phyloP scores from a whole-genome alignment of 345 rosid genomes.

The Pistacia atlantica region DNA sequence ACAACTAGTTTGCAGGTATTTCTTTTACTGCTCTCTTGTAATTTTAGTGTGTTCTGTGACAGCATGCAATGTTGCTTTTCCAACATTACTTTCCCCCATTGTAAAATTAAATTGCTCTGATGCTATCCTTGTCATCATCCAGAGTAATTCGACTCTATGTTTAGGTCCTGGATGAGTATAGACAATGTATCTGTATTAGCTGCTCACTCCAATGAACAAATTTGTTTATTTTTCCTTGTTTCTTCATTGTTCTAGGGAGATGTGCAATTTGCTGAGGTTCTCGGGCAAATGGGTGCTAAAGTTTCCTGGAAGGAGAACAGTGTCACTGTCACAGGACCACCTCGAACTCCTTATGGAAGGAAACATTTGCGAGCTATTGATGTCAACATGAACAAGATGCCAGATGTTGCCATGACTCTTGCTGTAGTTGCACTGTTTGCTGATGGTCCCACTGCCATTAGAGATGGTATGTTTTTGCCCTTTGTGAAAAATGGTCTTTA shows the following conservation, averaged over 20 bases:
- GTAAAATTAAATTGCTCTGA: conserved; percentile 6
- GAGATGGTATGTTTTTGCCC: conserved; percentile 69
- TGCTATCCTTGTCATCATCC: not conserved
- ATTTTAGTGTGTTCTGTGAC: not conserved
- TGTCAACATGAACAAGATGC: conserved; percentile 99
- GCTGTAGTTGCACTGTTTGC: conserved; percentile 96
- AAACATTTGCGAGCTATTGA: conserved; percentile 77
- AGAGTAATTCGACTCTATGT: conserved; percentile 7
- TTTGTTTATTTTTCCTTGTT: conserved; percentile 5
- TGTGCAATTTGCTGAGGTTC: conserved; percentile 91
- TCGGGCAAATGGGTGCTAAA: conserved; percentile 95
- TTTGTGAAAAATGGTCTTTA: not conserved
- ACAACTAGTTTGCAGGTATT: conserved; percentile 89
- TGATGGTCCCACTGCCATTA: conserved; percentile 92
- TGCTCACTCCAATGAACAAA: not conserved
- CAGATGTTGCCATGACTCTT: conserved; percentile 97
- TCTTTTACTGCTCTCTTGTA: not conserved
- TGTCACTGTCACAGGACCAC: conserved; percentile 90
- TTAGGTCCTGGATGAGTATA: not conserved
- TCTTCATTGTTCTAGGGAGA: conserved; percentile 61
- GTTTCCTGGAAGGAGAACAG: conserved; percentile 91
- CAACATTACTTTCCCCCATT: not conserved
- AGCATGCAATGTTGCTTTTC: not conserved
- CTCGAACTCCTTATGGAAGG: conserved; percentile 65
- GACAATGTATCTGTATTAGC: not conserved